Evolutionary conservation across 108 stramenopile species (phyloP), one percentile per base, ranked within the genome.

Genomic region (Cyclotella cryptica): DNA sequence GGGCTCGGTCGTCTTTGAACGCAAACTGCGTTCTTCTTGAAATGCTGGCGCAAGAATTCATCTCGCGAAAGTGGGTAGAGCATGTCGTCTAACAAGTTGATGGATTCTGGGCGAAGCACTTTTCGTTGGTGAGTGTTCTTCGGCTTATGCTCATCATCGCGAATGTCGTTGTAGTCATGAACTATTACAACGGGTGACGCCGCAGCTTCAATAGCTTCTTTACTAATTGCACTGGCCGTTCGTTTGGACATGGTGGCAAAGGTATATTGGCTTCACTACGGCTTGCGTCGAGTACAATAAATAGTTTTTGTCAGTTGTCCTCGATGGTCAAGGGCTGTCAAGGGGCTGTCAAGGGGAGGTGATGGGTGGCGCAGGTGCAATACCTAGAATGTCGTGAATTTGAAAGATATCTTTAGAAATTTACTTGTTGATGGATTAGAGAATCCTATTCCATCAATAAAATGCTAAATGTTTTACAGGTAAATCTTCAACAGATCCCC

Each of bases 11-110:
- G 41, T 55, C 81, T 68, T 40, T 82, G 63, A 29, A 87, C 62
- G 52, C 85, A 84, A 0, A 89, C 83, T 27, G 88, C 88, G 43
- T 87, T 75, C 64, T 86, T 87, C 0, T 85, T 86, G 51, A 89
- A 89, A 44, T 72, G 79, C 9, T 44, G 21, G 10, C 59, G 49
- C 21, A 87, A 70, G 55, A 89, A 89, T 29, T 69, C 51, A 3
- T 42, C 5, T 13, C 40, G 14, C 6, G 78, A 58, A 12, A 89
- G 51, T 13, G 88, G 88, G 73, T 84, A 65, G 11, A 88, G 67
- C 70, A 89, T 75, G 21, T 57, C 64, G 19, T 70, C 71, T n/a
- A 87, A 49, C 10, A 89, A 61, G 0, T 60, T 28, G 29, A 11
- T 67, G 9, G 81, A 82, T 40, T 76, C 74, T 12, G 81, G 81